A percentile compares a stretch with the other conserved stretches of the same genome.
These are phyloP conservation scores for Penicillium polonicum DNA, from an alignment of 2,329 filamentous ascomycete species.

Conservation along the genomic window DNA sequence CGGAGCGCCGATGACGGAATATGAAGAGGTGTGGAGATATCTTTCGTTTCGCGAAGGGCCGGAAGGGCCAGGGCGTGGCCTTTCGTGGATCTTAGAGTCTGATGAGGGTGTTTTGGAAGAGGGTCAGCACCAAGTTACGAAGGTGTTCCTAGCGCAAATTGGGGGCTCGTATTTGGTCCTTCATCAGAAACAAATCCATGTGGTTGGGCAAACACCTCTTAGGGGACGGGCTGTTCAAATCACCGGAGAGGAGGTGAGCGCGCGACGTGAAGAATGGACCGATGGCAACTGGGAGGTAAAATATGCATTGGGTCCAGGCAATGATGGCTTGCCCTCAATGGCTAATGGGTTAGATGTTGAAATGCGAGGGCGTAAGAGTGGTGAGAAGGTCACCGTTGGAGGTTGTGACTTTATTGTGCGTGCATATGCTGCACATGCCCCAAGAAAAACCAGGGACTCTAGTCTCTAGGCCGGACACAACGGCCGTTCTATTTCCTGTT, in stretches of 20 bases:
- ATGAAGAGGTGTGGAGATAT: not conserved
- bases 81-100: not conserved
- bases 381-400: not conserved
- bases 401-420: not conserved
- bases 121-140: not conserved
- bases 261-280: not conserved
- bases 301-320: not conserved
- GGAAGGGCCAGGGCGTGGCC: not conserved
- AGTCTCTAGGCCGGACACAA: too few relatives aligned
- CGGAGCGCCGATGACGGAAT: not conserved
- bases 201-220: not conserved
- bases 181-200: not conserved
- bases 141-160: not conserved
- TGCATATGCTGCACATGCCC: not conserved
- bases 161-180: not conserved
- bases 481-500: too few relatives aligned
- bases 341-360: not conserved
- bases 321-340: not conserved
- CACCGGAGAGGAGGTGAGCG: not conserved
- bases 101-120: not conserved
- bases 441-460: not conserved
- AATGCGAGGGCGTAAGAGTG: not conserved
- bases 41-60: not conserved
- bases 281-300: not conserved
- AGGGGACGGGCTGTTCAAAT: not conserved